Evolutionary conservation across 805 yeast species (phyloP).

Genomic region (Yarrowia keelungensis): DNA sequence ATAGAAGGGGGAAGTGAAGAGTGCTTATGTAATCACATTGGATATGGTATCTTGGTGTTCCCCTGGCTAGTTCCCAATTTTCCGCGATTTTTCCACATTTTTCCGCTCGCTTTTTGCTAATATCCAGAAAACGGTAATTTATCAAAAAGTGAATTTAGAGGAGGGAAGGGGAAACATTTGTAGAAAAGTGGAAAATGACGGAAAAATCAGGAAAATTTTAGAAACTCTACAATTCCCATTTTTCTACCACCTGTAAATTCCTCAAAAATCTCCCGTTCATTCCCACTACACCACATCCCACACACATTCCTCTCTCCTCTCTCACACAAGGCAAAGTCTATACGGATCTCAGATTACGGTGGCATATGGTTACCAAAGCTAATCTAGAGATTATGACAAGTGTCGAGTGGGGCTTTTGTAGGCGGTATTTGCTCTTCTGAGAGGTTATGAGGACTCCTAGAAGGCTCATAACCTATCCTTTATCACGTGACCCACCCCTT

Average conservation of each 20-base stretch:
- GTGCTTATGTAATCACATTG: no score
- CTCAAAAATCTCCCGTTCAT: no score
- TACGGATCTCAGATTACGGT: conserved; percentile 20
- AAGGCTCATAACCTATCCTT: neutral
- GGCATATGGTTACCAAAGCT: neutral
- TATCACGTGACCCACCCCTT: neutral
- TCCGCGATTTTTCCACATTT: neutral
- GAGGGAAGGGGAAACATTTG: neutral
- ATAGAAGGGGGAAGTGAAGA: no score
- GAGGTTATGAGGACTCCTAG: neutral
- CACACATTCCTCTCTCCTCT: neutral
- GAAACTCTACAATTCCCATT: neutral
- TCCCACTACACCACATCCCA: no score
- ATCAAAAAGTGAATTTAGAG: conserved; percentile 30
- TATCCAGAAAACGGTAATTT: conserved; percentile 16
- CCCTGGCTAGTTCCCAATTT: no score
- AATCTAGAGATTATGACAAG: neutral
- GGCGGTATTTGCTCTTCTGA: no score
- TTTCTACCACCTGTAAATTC: neutral
- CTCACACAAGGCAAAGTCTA: conserved; percentile 20
- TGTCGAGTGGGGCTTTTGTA: no score
- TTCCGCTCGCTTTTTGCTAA: neutral
- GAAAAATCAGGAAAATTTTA: no score
- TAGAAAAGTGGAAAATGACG: no score
- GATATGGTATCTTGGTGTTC: no score